Evolutionary conservation across 163 green algal genomes (phyloP).

Genomic region (Scenedesmus sp.): DNA sequence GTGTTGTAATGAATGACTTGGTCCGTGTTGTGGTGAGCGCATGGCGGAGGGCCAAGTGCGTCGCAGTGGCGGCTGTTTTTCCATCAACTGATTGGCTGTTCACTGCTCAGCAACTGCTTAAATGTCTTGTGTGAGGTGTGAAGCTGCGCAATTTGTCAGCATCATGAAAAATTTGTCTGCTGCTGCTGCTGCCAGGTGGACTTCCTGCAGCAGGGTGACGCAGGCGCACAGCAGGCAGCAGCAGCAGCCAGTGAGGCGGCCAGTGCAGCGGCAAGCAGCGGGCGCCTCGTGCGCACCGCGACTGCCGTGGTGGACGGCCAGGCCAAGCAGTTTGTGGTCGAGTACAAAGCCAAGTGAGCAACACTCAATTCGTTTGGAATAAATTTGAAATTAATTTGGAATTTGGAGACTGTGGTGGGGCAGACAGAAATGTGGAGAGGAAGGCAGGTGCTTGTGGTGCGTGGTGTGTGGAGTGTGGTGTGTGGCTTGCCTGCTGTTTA

Average conservation of each 20-base stretch:
- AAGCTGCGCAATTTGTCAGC: background rate
- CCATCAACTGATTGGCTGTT: too few species aligned
- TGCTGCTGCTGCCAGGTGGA: conserved; percentile 17
- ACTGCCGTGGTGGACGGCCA: conserved; percentile 45
- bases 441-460: too few species aligned
- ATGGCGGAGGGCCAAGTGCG: background rate
- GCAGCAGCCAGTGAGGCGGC: background rate
- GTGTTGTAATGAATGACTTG: background rate
- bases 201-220: conserved; percentile 32
- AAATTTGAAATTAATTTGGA: background rate
- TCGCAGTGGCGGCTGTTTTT: too few species aligned
- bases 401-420: background rate
- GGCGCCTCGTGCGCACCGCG: background rate
- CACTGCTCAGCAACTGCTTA: background rate
- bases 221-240: conserved; percentile 15
- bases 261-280: background rate
- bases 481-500: too few species aligned
- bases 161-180: background rate
- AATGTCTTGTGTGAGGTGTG: too few species aligned
- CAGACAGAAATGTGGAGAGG: background rate
- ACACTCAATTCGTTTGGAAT: background rate
- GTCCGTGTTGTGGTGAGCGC: background rate
- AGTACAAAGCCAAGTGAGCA: background rate
- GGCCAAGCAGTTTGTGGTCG: conserved; percentile 44
- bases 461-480: too few species aligned